Base-by-base conservation (phyloP, 2,329 filamentous ascomycete genomes). In the Botrytis galanthina region DNA sequence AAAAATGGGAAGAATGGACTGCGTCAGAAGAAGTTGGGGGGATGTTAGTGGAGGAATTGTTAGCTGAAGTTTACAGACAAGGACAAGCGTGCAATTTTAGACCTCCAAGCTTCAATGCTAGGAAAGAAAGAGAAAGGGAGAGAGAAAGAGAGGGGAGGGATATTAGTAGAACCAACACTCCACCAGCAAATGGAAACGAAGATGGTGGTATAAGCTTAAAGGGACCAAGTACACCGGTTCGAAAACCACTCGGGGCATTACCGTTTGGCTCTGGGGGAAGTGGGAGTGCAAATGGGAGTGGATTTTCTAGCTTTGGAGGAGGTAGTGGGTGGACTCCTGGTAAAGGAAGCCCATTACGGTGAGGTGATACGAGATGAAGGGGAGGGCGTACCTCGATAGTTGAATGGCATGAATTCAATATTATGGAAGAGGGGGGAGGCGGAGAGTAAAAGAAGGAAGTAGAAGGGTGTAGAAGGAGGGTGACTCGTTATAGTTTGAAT, bases 1-100 rank as follows among this genome's bases (percentile, higher is more conserved):
- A 92, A 62, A 98, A 97, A 82, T 98, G 94, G 82, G 87, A 93
- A 76, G 95, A 98, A 83, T 98, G 93, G 79, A 46, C 35, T 57
- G 35, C 46, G 37, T 26, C 35, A 54, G 64, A 68, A 51, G 48
- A 60, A n/a, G 86, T 92, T 70, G 94, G 97, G 77, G 94, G 93
- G 0, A 95, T 95, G 0, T 90, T 97, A 7, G 84, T 97, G 70
- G 91, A 96, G 78, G 86, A 89, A 51, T 96, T 96, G 85, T 87
- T 98, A 66, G 90, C 94, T 80, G 94, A 97, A 78, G 93, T 98
- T 12, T 98, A 97, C 82, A 86, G 82, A 79, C 88, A 85, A 84
- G 92, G 83, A 75, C 87, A 83, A 78, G 89, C 86, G 79, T 87
- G 82, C 79, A 86, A 86, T 48, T 91, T 88, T 81, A 87, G 87